Base-by-base conservation (phyloP, 352 stramenopile species). In the Albugo candida region DNA sequence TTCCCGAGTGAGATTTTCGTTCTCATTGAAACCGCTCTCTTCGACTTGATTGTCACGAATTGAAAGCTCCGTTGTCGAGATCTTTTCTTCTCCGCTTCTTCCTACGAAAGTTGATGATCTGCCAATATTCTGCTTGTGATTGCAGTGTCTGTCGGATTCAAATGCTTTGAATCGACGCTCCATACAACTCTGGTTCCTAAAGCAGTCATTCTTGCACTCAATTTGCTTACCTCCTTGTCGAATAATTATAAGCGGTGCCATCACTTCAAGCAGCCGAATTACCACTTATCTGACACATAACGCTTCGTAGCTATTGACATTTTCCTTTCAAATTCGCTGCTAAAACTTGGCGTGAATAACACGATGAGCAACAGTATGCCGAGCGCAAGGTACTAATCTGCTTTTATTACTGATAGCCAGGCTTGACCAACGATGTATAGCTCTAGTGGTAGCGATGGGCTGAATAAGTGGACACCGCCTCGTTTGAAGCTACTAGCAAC, bases 181-280 rank as follows among this genome's bases (percentile, higher is more conserved):
- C 17, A 65, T 55, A 10, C 47, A 49, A 31, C 51, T 57, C 13
- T 56, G 66, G 66, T 69, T 77, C 13, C 49, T 50, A 20, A 54
- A 61, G 40, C 60, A 61, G 37, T 61, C 77, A 45, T 81, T 67
- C 27, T 67, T 54, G 48, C 79, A 84, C 54, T 87, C 71, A 41
- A 87, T 52, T 43, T 70, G 55, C 54, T 81, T 75, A 44, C 51
- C 61, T 37, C 70, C 61, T 44, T 60, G 64, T 43, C 75, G 75
- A 51, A 87, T 79, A 42, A 87, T 64, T 11, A 83, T 65, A 5
- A 87, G 58, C 56, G 75, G 59, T 41, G 75, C 71, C 75, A 84
- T 87, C 24, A 31, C 24, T 31, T 31, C 24, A 31, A 31, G 24
- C 24, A 31, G 24, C 24, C 24, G 24, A 31, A 10, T 31, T 31